A percentile compares a stretch with the other conserved stretches of the same genome.
Evolutionary conservation across 805 yeast genomes (phyloP).

Genomic region (Pichia deserticola): DNA sequence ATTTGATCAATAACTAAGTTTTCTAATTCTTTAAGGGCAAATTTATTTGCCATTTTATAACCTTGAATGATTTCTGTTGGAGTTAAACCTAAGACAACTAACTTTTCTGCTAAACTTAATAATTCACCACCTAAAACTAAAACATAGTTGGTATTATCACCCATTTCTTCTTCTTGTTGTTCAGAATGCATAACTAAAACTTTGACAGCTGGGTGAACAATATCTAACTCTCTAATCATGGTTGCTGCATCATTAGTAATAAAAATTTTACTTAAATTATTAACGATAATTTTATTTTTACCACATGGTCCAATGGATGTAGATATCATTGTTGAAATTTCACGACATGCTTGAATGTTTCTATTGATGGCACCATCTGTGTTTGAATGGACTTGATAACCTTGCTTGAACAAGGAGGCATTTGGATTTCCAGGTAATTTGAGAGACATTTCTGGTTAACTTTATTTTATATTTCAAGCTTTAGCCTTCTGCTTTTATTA

Average conservation of each 20-base stretch:
- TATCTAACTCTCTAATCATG: conserved; percentile 85
- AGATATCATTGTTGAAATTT: conserved; percentile 82
- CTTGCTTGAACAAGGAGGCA: conserved; percentile 91
- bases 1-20: conserved; percentile 54
- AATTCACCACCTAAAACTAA: conserved; percentile 90
- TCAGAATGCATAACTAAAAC: conserved; percentile 92
- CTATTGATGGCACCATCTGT: conserved; percentile 93
- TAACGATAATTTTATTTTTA: conserved; percentile 90
- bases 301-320: conserved; percentile 98
- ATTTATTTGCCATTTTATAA: conserved; percentile 77
- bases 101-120: conserved; percentile 76
- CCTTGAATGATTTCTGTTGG: conserved; percentile 94
- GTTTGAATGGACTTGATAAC: conserved; percentile 77
- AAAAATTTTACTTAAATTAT: conserved; percentile 76
- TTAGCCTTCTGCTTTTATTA: no score
- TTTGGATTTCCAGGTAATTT: conserved; percentile 90
- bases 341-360: conserved; percentile 91
- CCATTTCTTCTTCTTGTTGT: conserved; percentile 96
- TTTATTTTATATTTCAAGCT: neutral
- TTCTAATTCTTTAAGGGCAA: conserved; percentile 62
- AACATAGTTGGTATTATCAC: conserved; percentile 91
- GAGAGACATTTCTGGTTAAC: conserved; percentile 57
- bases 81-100: conserved; percentile 76
- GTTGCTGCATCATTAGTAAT: conserved; percentile 98
- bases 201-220: conserved; percentile 96